Conservation (phyloP, 495 filamentous ascomycete genomes). For the Friedmanniomyces simplex region DNA sequence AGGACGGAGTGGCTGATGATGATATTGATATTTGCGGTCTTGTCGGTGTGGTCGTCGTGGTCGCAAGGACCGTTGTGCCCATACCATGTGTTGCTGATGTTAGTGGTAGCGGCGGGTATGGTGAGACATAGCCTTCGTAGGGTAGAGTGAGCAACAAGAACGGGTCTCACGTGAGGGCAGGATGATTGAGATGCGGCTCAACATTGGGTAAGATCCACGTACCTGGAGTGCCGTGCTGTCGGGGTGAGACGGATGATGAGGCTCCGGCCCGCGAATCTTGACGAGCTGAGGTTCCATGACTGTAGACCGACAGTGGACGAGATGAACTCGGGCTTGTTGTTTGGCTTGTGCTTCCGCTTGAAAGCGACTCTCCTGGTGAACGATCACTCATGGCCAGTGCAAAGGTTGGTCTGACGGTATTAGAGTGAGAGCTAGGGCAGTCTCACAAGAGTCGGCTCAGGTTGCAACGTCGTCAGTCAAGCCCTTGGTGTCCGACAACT, state of each 20-base stretch:
- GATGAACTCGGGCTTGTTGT: neutral
- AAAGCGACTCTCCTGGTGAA: neutral
- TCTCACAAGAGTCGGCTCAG: no score
- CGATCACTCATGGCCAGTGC: neutral
- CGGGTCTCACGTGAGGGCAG: neutral
- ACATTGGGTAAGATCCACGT: neutral
- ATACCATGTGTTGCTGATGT: no score
- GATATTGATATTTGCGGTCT: neutral
- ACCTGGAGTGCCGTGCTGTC: neutral
- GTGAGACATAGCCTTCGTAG: conserved; percentile 4
- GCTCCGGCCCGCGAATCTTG: neutral
- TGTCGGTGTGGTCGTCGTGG: neutral
- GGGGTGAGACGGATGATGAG: neutral
- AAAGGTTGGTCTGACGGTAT: neutral
- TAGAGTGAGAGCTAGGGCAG: neutral
- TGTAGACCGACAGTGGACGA: neutral
- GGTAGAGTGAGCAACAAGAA: neutral
- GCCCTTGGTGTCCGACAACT: no score
- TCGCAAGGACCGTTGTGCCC: neutral
- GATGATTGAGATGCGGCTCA: neutral
- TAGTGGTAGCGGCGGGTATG: conserved; percentile 2
- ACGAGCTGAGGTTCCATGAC: neutral
- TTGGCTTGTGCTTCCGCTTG: neutral
- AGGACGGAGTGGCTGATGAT: neutral
- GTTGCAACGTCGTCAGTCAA: no score